These are phyloP conservation scores for Penicillium paxilli DNA, from an alignment of 495 filamentous ascomycete species.

Conservation along the genomic window DNA sequence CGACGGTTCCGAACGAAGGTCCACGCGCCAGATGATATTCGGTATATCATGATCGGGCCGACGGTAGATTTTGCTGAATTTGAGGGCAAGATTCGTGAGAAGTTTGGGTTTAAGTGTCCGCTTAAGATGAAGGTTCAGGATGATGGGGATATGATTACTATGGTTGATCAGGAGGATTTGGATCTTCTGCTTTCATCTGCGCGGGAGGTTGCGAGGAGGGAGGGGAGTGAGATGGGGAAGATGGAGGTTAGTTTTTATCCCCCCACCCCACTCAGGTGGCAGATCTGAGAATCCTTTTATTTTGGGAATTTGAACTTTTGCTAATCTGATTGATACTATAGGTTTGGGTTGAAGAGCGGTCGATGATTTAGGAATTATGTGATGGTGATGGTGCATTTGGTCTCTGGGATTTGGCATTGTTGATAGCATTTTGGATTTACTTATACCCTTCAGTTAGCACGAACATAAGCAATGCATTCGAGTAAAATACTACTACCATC, in stretches of 20 bases:
- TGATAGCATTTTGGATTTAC: conserved; percentile 21
- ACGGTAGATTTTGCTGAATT: conserved; percentile 75
- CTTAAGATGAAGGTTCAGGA: conserved; percentile 87
- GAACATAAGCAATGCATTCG: not conserved
- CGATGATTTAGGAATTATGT: conserved; percentile 27
- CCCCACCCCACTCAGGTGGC: too few species aligned
- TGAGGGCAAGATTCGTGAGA: conserved; percentile 72
- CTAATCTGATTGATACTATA: conserved; percentile 32
- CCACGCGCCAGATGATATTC: conserved; percentile 81
- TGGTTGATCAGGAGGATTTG: conserved; percentile 95
- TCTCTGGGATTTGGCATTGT: conserved; percentile 4
- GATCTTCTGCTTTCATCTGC: conserved; percentile 75
- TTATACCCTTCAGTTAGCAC: conserved; percentile 25
- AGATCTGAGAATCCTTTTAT: too few species aligned
- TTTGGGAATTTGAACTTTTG: not conserved
- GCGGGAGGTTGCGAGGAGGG: conserved; percentile 66
- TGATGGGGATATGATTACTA: conserved; percentile 89
- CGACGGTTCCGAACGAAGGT: conserved; percentile 83
- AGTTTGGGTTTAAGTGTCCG: conserved; percentile 70
- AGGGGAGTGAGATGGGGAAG: conserved; percentile 84
- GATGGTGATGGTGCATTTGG: conserved; percentile 1
- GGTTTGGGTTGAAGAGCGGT: conserved; percentile 67
- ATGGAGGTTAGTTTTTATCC: conserved; percentile 81
- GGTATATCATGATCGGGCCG: conserved; percentile 84
- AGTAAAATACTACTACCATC: too few species aligned